These are phyloP conservation scores for Penicillium bovifimosum DNA, from an alignment of 495 filamentous ascomycete genomes.

Conservation along the genomic window DNA sequence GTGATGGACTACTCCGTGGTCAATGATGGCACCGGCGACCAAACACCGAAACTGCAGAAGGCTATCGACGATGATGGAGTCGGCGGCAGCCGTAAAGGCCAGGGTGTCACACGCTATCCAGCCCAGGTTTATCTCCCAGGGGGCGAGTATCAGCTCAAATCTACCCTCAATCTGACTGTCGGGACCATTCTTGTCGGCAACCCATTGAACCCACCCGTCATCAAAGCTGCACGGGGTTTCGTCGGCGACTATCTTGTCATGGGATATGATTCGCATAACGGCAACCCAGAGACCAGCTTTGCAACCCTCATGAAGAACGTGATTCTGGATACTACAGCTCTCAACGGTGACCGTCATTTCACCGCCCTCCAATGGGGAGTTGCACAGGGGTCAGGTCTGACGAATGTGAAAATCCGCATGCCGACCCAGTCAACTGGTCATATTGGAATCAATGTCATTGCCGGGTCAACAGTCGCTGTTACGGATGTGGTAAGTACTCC, in stretches of 20 bases:
- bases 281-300: constrained; percentile 37
- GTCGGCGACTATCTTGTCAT: constrained; percentile 25
- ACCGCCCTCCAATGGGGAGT: constrained; percentile 59
- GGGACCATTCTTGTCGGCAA: constrained; percentile 44
- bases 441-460: constrained; percentile 42
- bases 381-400: constrained; percentile 62
- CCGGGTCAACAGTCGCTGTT: constrained; percentile 42
- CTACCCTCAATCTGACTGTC: constrained; percentile 36
- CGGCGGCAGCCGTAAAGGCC: constrained; percentile 31
- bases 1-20: constrained; percentile 48
- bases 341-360: constrained; percentile 23
- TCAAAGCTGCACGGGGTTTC: constrained; percentile 33
- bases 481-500: constrained; percentile 41
- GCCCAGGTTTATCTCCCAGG: constrained; percentile 47
- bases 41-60: constrained; percentile 36
- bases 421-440: constrained; percentile 47
- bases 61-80: constrained; percentile 34
- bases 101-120: constrained; percentile 43
- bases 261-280: constrained; percentile 29
- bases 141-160: constrained; percentile 39
- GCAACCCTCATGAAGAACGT: constrained; percentile 41
- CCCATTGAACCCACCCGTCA: constrained; percentile 30
- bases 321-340: constrained; percentile 34
- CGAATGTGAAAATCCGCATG: constrained; percentile 71
- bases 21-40: constrained; percentile 42